Evolutionary conservation across 2,329 filamentous ascomycete species (phyloP).

Genomic region (Trichoderma sp.): DNA sequence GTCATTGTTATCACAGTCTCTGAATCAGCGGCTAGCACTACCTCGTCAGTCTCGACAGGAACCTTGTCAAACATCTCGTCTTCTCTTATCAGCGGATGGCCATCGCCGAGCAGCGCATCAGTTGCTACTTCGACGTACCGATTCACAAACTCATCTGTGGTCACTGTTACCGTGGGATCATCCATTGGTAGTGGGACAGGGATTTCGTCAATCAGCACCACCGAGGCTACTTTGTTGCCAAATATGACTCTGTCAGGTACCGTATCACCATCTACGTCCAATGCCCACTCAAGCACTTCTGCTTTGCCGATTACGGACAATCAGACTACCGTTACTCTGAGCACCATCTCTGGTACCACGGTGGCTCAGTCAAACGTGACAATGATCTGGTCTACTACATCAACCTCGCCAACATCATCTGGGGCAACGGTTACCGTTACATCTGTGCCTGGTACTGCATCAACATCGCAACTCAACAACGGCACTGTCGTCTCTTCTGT

Average conservation of each 20-base stretch:
- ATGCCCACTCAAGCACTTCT: background rate
- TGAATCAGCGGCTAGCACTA: slow-evolving; percentile 4
- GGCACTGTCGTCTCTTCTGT: background rate
- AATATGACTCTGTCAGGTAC: slow-evolving; percentile 21
- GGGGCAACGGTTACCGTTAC: background rate
- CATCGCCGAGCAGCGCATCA: slow-evolving; percentile 9
- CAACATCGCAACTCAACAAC: background rate
- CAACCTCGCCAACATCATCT: slow-evolving; percentile 12
- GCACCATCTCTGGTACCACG: background rate
- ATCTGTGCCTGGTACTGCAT: background rate
- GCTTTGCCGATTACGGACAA: slow-evolving; percentile 14
- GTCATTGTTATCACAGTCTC: slow-evolving; percentile 7
- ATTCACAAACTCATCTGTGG: slow-evolving; percentile 26
- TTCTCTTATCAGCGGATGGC: background rate
- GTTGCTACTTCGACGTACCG: slow-evolving; percentile 13
- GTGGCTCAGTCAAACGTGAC: slow-evolving; percentile 6
- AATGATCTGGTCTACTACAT: background rate
- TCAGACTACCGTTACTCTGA: slow-evolving; percentile 16
- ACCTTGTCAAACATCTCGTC: slow-evolving; percentile 9
- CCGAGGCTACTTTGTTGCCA: slow-evolving; percentile 18
- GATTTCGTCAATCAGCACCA: slow-evolving; percentile 1
- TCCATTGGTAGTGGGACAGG: slow-evolving; percentile 8
- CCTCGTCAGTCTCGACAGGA: slow-evolving; percentile 8
- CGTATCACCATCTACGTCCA: slow-evolving; percentile 11
- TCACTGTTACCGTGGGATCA: background rate